Evolutionary conservation across 2,329 filamentous ascomycete species (phyloP).

Genomic region (Pseudocercospora macadamiae): DNA sequence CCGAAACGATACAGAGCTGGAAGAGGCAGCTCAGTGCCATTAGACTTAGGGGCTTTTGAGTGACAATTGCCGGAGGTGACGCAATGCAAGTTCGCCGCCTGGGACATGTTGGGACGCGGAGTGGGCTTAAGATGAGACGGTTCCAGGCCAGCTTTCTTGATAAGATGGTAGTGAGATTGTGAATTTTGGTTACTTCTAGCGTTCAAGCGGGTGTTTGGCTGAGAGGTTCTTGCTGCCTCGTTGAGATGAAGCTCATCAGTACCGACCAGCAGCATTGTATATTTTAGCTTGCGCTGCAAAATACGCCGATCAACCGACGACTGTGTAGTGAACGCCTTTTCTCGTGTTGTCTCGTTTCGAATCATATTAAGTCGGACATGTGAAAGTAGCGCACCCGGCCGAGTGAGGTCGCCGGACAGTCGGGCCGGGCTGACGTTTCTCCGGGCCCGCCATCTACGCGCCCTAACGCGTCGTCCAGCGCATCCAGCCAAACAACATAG

Average conservation of each 20-base stretch:
- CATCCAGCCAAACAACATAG: background rate
- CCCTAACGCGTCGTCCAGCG: background rate
- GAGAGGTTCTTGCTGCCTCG: background rate
- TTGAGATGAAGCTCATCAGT: background rate
- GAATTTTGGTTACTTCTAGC: conserved; percentile 8
- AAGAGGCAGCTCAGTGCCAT: conserved; percentile 87
- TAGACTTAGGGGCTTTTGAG: conserved; percentile 71
- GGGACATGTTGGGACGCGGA: background rate
- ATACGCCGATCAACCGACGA: background rate
- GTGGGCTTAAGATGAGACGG: background rate
- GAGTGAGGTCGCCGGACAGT: too few species aligned
- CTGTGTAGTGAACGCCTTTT: too few species aligned
- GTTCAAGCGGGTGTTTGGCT: conserved; percentile 16
- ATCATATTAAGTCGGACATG: too few species aligned
- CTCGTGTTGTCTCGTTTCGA: too few species aligned
- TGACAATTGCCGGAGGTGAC: conserved; percentile 24
- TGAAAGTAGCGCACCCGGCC: too few species aligned
- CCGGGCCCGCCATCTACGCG: background rate
- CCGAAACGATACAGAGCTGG: conserved; percentile 84
- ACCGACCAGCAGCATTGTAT: background rate
- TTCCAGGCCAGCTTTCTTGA: background rate
- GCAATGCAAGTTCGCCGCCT: background rate
- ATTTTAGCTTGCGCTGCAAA: background rate
- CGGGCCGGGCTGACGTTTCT: too few species aligned
- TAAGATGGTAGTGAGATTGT: background rate